Base-by-base conservation (phyloP, 805 yeast species). In the Saccharomycopsis sp. region DNA sequence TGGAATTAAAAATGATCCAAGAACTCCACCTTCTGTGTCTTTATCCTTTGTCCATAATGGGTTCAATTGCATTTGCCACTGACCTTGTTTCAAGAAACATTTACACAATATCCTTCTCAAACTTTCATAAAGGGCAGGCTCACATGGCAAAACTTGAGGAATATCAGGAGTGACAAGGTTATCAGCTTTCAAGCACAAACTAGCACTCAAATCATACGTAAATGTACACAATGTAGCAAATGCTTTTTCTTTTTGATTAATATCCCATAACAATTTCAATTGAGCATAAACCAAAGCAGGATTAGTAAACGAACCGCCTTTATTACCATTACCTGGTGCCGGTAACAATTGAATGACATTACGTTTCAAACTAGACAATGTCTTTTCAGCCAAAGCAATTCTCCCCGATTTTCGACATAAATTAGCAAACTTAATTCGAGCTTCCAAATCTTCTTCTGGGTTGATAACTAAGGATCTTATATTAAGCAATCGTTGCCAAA, bases 371-470 rank as follows among this genome's bases (percentile, higher is more conserved):
- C 81, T 75, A 54, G 85, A 84, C 53, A 94, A 69, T 0, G 97
- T 85, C 59, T 88, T 88, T 58, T 90, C 97, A 2, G 98, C 97
- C 43, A 94, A 67, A 5, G 90, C 90, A 54, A 87, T 68, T 51
- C 99, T 72, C 4, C 96, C 96, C 14, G 96, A 84, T 64, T 93
- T 93, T 51, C 98, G 75, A 60, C 97, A 88, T 47, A 93, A 68
- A 57, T 93, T 93, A 17, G 98, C 97, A 70, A 93, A 94, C 62
- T 93, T 89, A 56, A 93, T 90, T 96, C 97, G 88, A 76, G 89
- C 86, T 43, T 85, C 93, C 93, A 89, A 84, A 59, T 93, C 97
- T 56, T 93, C 95, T 53, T 89, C 86, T 2, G 98, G 99, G 52
- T 83, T 82, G 37, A 93, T 85, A 11, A 93, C 97, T 38, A 93